Percentiles rank a stretch among this genome's conserved stretches.
These are phyloP conservation scores for Trichosanthes cucumerina DNA, from an alignment of 306 rosid species.

Conservation along the genomic window DNA sequence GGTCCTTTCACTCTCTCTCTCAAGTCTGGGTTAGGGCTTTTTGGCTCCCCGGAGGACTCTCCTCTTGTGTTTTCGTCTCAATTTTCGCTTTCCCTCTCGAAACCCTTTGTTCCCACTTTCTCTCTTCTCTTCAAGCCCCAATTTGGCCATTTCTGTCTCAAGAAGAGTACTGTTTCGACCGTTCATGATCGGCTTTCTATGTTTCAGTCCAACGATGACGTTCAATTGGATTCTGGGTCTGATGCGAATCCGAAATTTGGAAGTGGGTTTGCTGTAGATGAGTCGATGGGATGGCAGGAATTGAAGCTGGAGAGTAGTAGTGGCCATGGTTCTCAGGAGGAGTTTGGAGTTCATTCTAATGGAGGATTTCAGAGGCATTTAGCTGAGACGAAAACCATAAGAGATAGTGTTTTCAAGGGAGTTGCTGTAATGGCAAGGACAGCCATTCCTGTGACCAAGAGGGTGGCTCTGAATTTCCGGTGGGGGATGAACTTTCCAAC, in stretches of 20 bases:
- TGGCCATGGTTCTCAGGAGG: constrained; percentile 5
- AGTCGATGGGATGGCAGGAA: constrained; percentile 54
- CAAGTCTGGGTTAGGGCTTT: constrained; percentile 71
- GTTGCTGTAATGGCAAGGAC: constrained; percentile 60
- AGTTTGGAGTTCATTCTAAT: constrained; percentile 9
- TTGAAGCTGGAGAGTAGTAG: constrained; percentile 51
- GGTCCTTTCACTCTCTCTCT: constrained; percentile 60
- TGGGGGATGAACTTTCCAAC: constrained; percentile 59
- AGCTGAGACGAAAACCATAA: constrained; percentile 25
- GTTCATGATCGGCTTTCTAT: constrained; percentile 18
- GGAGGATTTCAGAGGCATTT: constrained; percentile 18
- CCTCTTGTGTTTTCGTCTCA: constrained; percentile 67
- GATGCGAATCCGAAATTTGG: constrained; percentile 14
- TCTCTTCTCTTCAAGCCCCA: constrained; percentile 72
- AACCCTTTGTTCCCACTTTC: constrained; percentile 38
- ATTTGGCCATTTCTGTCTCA: constrained; percentile 53
- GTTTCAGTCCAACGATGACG: constrained; percentile 8
- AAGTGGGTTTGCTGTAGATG: constrained; percentile 28
- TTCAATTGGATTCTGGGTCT: constrained; percentile 15
- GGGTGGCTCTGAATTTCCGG: constrained; percentile 34
- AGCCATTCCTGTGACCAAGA: constrained; percentile 40
- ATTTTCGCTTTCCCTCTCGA: constrained; percentile 42
- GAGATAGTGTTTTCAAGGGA: constrained; percentile 29
- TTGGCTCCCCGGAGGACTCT: constrained; percentile 61
- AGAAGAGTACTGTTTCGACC: constrained; percentile 42